Evolutionary conservation across 805 yeast species (phyloP).

Genomic region (Starmerella apicola): DNA sequence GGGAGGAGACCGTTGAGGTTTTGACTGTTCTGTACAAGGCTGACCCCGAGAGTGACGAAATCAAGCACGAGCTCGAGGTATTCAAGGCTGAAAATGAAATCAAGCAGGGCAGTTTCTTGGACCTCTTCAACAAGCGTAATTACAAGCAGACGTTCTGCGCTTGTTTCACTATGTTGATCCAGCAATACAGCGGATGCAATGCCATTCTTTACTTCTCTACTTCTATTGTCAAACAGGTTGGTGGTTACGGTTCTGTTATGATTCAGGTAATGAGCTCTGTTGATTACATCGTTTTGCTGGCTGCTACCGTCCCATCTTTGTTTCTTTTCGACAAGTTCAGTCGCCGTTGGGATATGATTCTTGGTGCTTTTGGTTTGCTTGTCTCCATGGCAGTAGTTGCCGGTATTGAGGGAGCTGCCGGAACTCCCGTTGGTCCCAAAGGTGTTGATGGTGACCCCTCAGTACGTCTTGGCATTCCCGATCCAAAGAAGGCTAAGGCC

Average conservation of each 20-base stretch:
- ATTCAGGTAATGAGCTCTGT: conserved; percentile 50
- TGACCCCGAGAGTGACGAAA: conserved; percentile 25
- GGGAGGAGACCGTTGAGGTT: conserved; percentile 46
- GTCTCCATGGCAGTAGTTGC: conserved; percentile 18
- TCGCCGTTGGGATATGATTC: conserved; percentile 50
- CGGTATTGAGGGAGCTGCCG: conserved; percentile 19
- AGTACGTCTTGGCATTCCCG: conserved; percentile 49
- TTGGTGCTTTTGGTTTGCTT: conserved; percentile 73
- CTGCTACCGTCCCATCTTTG: conserved; percentile 73
- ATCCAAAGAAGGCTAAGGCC: conserved; percentile 32
- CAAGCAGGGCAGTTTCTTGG: conserved; percentile 36
- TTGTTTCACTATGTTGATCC: conserved; percentile 57
- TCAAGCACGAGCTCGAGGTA: conserved; percentile 28
- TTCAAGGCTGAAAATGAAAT: conserved; percentile 29
- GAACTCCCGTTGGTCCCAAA: conserved; percentile 16
- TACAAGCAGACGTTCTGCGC: conserved; percentile 51
- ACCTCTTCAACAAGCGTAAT: conserved; percentile 25
- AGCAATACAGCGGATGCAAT: conserved; percentile 84
- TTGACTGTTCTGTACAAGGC: conserved; percentile 36
- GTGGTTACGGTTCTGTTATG: conserved; percentile 48
- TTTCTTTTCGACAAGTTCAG: conserved; percentile 68
- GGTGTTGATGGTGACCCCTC: conserved; percentile 18
- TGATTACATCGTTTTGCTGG: conserved; percentile 55
- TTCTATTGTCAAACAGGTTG: conserved; percentile 43
- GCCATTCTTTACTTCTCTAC: conserved; percentile 86